A percentile compares a stretch with the other conserved stretches of the same genome.
These are phyloP conservation scores for Colletotrichum sp. DNA, from an alignment of 2,329 filamentous ascomycete genomes.

Conservation along the genomic window DNA sequence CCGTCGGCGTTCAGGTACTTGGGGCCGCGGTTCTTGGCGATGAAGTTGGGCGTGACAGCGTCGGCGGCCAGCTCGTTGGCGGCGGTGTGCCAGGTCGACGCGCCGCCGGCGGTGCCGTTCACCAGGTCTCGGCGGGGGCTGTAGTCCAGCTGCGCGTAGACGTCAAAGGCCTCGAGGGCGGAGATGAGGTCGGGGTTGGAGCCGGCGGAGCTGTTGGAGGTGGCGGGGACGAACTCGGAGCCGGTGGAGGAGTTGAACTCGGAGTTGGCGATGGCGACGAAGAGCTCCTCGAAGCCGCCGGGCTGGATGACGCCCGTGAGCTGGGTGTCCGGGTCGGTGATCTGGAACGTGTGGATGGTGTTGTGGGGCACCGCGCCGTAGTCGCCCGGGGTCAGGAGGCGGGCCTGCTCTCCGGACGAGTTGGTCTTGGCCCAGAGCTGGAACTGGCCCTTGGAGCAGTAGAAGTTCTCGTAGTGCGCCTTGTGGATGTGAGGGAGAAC, in stretches of 20 bases:
- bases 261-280: slow-evolving; percentile 37
- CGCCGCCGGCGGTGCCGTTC: slow-evolving; percentile 42
- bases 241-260: slow-evolving; percentile 37
- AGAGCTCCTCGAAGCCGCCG: slow-evolving; percentile 53
- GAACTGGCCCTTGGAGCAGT: slow-evolving; percentile 46
- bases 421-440: slow-evolving; percentile 42
- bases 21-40: slow-evolving; percentile 51
- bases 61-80: slow-evolving; percentile 35
- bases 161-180: slow-evolving; percentile 44
- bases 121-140: slow-evolving; percentile 42
- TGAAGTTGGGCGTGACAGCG: slow-evolving; percentile 40
- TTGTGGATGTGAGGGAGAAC: slow-evolving; percentile 49
- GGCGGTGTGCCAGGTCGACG: slow-evolving; percentile 41
- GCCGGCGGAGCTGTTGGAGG: slow-evolving; percentile 4
- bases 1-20: slow-evolving; percentile 44
- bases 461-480: slow-evolving; percentile 52
- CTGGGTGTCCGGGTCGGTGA: slow-evolving; percentile 51
- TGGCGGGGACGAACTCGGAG: slow-evolving; percentile 25
- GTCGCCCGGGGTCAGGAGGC: slow-evolving; percentile 47
- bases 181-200: slow-evolving; percentile 35
- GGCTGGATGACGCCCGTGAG: slow-evolving; percentile 50
- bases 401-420: slow-evolving; percentile 37
- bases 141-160: slow-evolving; percentile 46
- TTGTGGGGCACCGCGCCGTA: slow-evolving; percentile 49
- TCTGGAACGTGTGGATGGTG: slow-evolving; percentile 53